Base-by-base conservation (phyloP, 2,329 filamentous ascomycete species). In the Neocucurbitaria cava region DNA sequence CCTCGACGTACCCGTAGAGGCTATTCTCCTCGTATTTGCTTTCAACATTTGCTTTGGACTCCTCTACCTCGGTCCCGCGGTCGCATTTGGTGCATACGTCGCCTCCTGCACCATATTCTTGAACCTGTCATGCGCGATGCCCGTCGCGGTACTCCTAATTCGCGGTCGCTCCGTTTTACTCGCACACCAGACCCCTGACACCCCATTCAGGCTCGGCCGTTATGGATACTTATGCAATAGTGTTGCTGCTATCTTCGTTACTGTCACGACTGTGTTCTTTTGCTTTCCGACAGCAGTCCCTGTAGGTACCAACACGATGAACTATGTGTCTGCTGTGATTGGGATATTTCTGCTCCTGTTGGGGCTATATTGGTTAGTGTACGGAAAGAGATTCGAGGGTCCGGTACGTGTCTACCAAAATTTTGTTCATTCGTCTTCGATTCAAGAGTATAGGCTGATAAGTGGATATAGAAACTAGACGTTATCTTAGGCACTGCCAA, bases 51-150 rank as follows among this genome's bases (percentile, higher is more conserved):
- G 78, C 13, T 81, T 82, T 39, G 80, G 79, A 1, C 71, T 82
- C 1, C 68, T 82, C 4, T 82, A 81, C 50, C 71, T 81, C 0
- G 79, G 79, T 0, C 79, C 78, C 1, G 74, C 73, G 13, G 79
- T 81, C 10, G 79, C 80, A 0, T 82, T 82, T 44, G 78, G 76
- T 46, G 79, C 80, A 6, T 80, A 81, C 53, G 73, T 79, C 0
- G 76, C 79, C 3, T 78, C 74, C 20, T 78, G 75, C 58, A 81
- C 79, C 13, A 76, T 81, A 11, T 76, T 81, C 40, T 72, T 81
- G 1, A 81, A 81, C 52, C 65, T 82, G 1, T 81, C 79, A 1
- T 82, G 81, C 28, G 78, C 73, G 6, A 68, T 79, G 8, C 80
- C 79, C 1, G 70, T 81, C 28, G 17, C 30, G 17, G 30, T 59